Conservation (phyloP, 331 rosid genomes). For the Pyrus hybrid region DNA sequence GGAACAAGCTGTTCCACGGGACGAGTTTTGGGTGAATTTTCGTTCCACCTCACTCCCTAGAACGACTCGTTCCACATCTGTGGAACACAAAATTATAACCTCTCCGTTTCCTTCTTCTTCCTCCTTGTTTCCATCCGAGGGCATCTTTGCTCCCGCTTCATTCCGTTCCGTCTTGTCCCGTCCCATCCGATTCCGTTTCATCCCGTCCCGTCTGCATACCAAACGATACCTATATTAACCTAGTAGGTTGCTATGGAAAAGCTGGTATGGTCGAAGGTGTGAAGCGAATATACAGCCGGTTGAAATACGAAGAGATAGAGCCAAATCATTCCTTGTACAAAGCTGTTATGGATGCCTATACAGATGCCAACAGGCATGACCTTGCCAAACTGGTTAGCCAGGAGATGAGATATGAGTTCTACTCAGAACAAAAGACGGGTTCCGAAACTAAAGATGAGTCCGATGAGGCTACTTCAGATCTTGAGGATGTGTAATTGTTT, state of each 20-base stretch:
- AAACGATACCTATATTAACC: conserved; percentile 40
- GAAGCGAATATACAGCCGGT: conserved; percentile 56
- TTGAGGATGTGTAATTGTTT: conserved; percentile 11
- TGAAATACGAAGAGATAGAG: conserved; percentile 54
- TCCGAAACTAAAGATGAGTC: conserved; percentile 28
- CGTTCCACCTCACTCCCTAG: no score
- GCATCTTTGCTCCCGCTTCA: no score
- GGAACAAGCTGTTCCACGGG: no score
- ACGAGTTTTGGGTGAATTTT: no score
- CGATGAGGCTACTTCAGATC: conserved; percentile 13
- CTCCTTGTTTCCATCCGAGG: no score
- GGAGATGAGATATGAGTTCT: conserved; percentile 36
- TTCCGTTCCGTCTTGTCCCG: no score
- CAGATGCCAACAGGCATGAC: conserved; percentile 51
- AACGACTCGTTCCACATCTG: no score
- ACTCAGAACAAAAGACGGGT: conserved; percentile 14
- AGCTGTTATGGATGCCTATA: conserved; percentile 61
- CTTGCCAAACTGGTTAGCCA: conserved; percentile 49
- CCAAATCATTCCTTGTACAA: conserved; percentile 52
- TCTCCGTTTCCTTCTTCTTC: no score
- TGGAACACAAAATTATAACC: no score
- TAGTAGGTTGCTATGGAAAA: conserved; percentile 71
- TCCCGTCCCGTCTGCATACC: no score
- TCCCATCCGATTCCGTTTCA: no score
- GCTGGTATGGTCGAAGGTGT: conserved; percentile 90